Percentiles rank a stretch among this genome's conserved stretches.
Conservation (phyloP, 1,139 yeast genomes). For the Pichia sp. region DNA sequence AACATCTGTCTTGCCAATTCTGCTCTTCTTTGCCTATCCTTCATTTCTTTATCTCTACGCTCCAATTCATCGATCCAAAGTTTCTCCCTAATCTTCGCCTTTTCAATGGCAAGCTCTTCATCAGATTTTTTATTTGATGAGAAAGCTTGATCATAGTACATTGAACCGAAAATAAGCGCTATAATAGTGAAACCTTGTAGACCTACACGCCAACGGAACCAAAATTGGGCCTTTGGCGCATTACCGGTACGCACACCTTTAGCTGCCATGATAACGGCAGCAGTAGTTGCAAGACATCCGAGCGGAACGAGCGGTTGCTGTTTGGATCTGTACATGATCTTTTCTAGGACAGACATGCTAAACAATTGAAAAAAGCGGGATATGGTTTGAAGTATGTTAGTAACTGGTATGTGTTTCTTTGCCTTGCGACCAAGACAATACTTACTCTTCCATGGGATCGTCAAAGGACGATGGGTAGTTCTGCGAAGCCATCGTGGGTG, state of each 20-base stretch:
- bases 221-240: constrained; percentile 67
- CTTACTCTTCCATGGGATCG: constrained; percentile 28
- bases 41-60: constrained; percentile 69
- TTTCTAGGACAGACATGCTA: constrained; percentile 26
- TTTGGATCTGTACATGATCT: constrained; percentile 36
- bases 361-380: background rate
- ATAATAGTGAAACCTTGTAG: constrained; percentile 76
- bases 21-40: constrained; percentile 54
- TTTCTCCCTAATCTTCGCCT: constrained; percentile 76
- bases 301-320: constrained; percentile 78
- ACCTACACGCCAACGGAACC: constrained; percentile 86
- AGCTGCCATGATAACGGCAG: constrained; percentile 75
- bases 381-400: too few species aligned
- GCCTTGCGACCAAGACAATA: constrained; percentile 4
- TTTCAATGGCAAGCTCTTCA: constrained; percentile 57
- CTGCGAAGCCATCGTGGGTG: constrained; percentile 26
- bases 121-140: constrained; percentile 37
- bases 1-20: constrained; percentile 34
- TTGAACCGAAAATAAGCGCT: constrained; percentile 77
- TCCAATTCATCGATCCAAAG: constrained; percentile 91
- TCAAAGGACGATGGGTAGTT: constrained; percentile 29
- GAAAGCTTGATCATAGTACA: constrained; percentile 41
- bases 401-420: too few species aligned
- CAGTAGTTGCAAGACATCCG: constrained; percentile 71
- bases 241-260: constrained; percentile 68